These are phyloP conservation scores for Mycosphaerelloides madeirae DNA, from an alignment of 2,329 filamentous ascomycete species.

Conservation along the genomic window DNA sequence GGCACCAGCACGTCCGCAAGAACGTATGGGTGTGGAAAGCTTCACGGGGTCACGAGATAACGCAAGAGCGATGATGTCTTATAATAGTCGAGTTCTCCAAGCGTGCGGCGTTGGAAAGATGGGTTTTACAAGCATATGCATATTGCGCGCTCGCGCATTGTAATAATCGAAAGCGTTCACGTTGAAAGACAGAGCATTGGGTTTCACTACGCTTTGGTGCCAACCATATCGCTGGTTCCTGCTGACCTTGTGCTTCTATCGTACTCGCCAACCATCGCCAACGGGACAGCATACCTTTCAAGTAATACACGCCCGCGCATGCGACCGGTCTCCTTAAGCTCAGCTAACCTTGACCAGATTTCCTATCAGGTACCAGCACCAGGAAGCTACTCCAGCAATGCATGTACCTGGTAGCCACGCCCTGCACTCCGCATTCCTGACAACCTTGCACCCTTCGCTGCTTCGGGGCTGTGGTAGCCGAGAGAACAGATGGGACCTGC, in stretches of 20 bases:
- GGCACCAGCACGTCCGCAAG: no score
- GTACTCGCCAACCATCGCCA: no score
- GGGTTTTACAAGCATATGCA: constrained; percentile 1
- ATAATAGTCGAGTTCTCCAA: constrained; percentile 10
- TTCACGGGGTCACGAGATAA: constrained; percentile 8
- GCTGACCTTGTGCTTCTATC: no score
- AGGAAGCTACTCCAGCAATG: no score
- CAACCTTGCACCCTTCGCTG: not conserved
- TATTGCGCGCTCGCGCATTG: not conserved
- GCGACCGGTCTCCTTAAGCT: no score
- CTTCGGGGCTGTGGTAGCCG: not conserved
- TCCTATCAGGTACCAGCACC: no score
- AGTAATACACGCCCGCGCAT: no score
- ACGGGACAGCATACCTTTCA: no score
- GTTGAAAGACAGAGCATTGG: constrained; percentile 1
- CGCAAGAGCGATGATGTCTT: constrained; percentile 6
- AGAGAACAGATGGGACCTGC: not conserved
- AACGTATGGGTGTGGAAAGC: not conserved
- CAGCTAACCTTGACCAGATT: no score
- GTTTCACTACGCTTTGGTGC: no score
- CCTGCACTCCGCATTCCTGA: not conserved
- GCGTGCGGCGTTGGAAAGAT: constrained; percentile 11
- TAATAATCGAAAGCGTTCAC: constrained; percentile 5
- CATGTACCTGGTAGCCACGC: no score
- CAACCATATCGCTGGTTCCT: no score